phyloP scores from a whole-genome alignment of 306 rosid species.

The Inga laurina region DNA sequence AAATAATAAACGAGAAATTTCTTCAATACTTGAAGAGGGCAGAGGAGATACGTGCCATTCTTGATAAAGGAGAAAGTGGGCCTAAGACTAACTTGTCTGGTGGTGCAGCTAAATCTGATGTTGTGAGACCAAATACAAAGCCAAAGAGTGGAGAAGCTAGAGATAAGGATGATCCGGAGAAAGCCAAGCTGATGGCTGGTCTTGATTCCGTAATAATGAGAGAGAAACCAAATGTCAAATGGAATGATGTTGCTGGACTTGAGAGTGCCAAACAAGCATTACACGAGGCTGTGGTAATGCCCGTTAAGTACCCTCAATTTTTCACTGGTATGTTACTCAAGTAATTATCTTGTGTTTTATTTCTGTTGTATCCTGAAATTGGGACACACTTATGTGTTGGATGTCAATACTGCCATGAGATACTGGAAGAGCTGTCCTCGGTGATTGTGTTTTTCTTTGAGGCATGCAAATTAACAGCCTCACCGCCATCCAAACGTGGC shows the following conservation, averaged over 20 bases:
- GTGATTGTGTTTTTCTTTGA: not conserved
- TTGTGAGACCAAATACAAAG: conserved; percentile 60
- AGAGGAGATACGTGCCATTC: conserved; percentile 76
- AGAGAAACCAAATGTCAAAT: conserved; percentile 78
- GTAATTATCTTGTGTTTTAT: not conserved
- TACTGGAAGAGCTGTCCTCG: not conserved
- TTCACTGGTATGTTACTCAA: conserved; percentile 55
- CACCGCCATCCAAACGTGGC: no score
- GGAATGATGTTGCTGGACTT: conserved; percentile 81
- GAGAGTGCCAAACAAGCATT: conserved; percentile 84
- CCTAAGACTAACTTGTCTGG: conserved; percentile 53
- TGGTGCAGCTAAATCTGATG: conserved; percentile 47
- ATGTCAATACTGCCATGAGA: not conserved
- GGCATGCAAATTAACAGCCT: not conserved
- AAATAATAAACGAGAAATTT: conserved; percentile 72
- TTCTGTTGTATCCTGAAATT: not conserved
- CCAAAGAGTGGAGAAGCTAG: conserved; percentile 47
- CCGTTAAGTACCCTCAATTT: conserved; percentile 80
- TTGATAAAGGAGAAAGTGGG: conserved; percentile 66
- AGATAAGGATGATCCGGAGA: conserved; percentile 81
- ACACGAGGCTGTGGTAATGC: conserved; percentile 79
- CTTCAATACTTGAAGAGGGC: conserved; percentile 77
- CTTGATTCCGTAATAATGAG: conserved; percentile 74
- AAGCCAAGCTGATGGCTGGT: conserved; percentile 65
- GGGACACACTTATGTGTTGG: not conserved